Evolutionary conservation across 2,329 filamentous ascomycete genomes (phyloP), one percentile per base, ranked within the genome.

Genomic region (Cladophialophora chaetospira): DNA sequence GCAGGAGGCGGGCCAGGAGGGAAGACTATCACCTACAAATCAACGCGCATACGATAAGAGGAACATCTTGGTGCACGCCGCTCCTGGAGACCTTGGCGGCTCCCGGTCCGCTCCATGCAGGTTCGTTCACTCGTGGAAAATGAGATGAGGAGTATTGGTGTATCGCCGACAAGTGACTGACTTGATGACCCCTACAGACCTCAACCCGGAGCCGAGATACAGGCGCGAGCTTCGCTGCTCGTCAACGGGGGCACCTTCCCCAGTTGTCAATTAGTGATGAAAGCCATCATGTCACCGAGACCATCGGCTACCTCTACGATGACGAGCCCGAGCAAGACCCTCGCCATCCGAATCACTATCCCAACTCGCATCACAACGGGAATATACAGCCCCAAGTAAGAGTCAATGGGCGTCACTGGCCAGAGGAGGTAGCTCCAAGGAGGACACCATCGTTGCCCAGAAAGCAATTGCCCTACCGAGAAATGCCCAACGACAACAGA

Each of bases 281-380:
- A 60, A 91, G 83, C 75, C 91, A 96, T 75, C 92, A 96, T 82
- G 90, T 96, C 71, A 96, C 91, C 55, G 92, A 96, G 73, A 88
- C 91, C 58, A 96, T 96, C 73, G 90, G 90, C 50, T 91, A 91
- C 67, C 83, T 96, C 74, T 96, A 97, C 74, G 89, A 88, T 68
- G 88, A 90, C 69, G 58, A 67, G 26, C 83, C 85, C 68, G 84
- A 86, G n/a, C 49, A 38, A 46, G 60, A 60, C 35, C 17, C 29
- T 5, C 52, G 47, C 25, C 36, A 35, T 28, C 36, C 53, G n/a
- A 17, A 19, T 15, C n/a, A 29, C 35, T 53, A 55, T 28, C 47
- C 45, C 5, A 45, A 43, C n/a, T 49, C 45, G 15, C 36, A 49
- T 28, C 50, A 57, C 23, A 49, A 48, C 38, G 36, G 17, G 17